Conservation (phyloP, 108 stramenopile species). For the Cylindrotheca fusiformis region DNA sequence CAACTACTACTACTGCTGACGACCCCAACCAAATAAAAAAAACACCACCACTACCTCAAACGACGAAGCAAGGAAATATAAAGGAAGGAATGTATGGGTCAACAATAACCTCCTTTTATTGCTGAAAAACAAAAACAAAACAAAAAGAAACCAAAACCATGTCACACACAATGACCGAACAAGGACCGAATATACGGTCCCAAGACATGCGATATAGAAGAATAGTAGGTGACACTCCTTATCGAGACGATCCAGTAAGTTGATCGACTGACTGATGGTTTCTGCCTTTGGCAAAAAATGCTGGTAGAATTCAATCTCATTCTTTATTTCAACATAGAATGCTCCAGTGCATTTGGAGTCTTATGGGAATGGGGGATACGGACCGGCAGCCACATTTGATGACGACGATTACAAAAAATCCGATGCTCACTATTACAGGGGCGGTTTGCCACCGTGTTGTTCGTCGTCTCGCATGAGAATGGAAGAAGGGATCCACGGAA, state of each 20-base stretch:
- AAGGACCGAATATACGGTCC: constrained; percentile 16
- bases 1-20: too few relatives aligned
- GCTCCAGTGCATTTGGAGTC: constrained; percentile 28
- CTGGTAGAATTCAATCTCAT: too few relatives aligned
- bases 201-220: constrained; percentile 38
- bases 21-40: too few relatives aligned
- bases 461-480: background rate
- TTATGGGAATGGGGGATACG: constrained; percentile 21
- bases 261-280: background rate
- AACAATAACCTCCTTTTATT: too few relatives aligned
- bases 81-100: too few relatives aligned
- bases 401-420: constrained; percentile 8
- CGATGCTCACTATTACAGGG: background rate
- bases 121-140: background rate
- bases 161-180: constrained; percentile 16
- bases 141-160: background rate
- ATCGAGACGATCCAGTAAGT: constrained; percentile 54
- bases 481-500: constrained; percentile 12
- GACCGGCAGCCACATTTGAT: constrained; percentile 1
- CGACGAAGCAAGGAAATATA: too few relatives aligned
- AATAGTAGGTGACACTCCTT: constrained; percentile 35
- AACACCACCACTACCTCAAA: too few relatives aligned
- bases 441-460: constrained; percentile 1
- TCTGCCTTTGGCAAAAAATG: too few relatives aligned
- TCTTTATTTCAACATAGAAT: constrained; percentile 11